These are phyloP conservation scores for Mortierella sp. DNA, from an alignment of 371 early-diverging fungal species.

Conservation along the genomic window DNA sequence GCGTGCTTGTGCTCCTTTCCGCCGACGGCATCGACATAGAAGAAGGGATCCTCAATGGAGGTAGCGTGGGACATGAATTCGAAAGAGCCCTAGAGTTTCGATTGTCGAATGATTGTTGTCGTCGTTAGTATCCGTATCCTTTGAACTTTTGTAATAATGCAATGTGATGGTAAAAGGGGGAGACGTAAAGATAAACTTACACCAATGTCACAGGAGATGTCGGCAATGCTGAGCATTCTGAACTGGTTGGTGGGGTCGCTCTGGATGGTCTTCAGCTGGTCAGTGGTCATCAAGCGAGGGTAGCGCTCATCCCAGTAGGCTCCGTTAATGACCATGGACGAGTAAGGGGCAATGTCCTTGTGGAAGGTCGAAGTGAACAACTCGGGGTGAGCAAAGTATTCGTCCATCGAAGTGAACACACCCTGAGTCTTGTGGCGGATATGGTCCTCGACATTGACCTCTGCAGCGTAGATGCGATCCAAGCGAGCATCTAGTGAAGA, in stretches of 20 bases:
- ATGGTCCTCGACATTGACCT: slow-evolving; percentile 86
- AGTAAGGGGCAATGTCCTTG: slow-evolving; percentile 92
- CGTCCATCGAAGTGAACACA: slow-evolving; percentile 66
- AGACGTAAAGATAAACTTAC: slow-evolving; percentile 61
- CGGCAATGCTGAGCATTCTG: slow-evolving; percentile 89
- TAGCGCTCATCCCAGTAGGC: slow-evolving; percentile 93
- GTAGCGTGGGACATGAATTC: slow-evolving; percentile 94
- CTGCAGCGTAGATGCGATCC: slow-evolving; percentile 80
- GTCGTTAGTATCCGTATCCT: not conserved
- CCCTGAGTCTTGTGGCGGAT: slow-evolving; percentile 78
- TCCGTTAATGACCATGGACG: slow-evolving; percentile 92
- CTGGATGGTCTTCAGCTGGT: slow-evolving; percentile 81
- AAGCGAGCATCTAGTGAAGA: slow-evolving; percentile 37
- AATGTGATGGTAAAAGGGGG: not conserved
- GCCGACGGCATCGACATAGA: slow-evolving; percentile 88
- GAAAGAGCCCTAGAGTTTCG: slow-evolving; percentile 78
- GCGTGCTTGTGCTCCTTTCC: slow-evolving; percentile 81
- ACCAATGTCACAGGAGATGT: slow-evolving; percentile 95
- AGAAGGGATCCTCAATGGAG: slow-evolving; percentile 93
- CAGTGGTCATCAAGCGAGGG: slow-evolving; percentile 91
- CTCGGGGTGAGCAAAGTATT: slow-evolving; percentile 87
- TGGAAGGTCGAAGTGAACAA: slow-evolving; percentile 89
- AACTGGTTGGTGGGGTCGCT: slow-evolving; percentile 69
- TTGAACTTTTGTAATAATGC: not conserved
- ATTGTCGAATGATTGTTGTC: not conserved